A percentile compares a stretch with the other conserved stretches of the same genome.
These are phyloP conservation scores for Auricularia sp. DNA, from an alignment of 768 basidiomycete genomes.

Conservation along the genomic window DNA sequence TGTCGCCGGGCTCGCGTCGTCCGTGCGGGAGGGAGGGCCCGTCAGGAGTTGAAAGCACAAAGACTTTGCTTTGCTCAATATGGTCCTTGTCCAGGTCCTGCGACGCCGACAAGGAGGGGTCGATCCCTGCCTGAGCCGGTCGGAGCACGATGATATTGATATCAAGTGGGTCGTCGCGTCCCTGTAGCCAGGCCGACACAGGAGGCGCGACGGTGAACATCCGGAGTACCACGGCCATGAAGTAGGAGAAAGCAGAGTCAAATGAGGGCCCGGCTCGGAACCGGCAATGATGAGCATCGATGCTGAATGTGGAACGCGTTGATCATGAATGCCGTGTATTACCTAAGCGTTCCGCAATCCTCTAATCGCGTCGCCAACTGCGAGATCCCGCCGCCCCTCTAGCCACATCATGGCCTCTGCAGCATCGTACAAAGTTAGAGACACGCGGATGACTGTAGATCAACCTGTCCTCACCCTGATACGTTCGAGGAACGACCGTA, in stretches of 20 bases:
- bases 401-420: conserved; percentile 79
- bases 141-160: background rate
- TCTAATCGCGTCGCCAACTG: conserved; percentile 58
- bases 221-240: background rate
- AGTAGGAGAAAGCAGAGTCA: background rate
- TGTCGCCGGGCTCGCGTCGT: too few relatives aligned
- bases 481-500: conserved; percentile 57
- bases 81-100: too few relatives aligned
- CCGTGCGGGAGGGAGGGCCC: too few relatives aligned
- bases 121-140: background rate
- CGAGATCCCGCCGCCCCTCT: conserved; percentile 63
- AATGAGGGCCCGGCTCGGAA: too few relatives aligned
- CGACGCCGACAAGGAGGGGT: too few relatives aligned
- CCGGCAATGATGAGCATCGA: background rate
- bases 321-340: background rate
- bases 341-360: conserved; percentile 13
- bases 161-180: background rate
- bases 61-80: too few relatives aligned
- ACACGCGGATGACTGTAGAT: conserved; percentile 12
- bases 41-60: too few relatives aligned
- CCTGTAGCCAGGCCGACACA: background rate
- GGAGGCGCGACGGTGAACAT: background rate
- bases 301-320: background rate
- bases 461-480: conserved; percentile 38
- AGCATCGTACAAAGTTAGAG: conserved; percentile 12